A percentile compares a stretch with the other conserved stretches of the same genome.
These are phyloP conservation scores for Nicotiana paniculata DNA, from an alignment of 257 asterid species.

Conservation along the genomic window DNA sequence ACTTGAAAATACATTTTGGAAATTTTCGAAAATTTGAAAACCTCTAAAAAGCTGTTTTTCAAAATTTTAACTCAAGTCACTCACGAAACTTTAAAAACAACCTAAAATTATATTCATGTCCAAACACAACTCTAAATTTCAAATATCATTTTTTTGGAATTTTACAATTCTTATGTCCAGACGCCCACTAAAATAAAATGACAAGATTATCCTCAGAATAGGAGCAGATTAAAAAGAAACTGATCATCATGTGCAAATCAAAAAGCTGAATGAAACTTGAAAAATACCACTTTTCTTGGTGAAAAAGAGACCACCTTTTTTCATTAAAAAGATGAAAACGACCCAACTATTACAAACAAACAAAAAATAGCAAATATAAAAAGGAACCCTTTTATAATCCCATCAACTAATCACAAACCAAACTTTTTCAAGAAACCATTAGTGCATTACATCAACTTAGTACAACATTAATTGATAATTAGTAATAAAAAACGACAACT, in stretches of 20 bases:
- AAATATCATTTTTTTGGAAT: no score
- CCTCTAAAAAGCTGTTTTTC: no score
- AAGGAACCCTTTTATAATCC: slow-evolving; percentile 6
- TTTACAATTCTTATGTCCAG: no score
- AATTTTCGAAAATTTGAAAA: no score
- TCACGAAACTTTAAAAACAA: no score
- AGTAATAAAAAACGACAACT: slow-evolving; percentile 27
- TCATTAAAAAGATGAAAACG: slow-evolving; percentile 44
- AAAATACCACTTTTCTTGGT: slow-evolving; percentile 42
- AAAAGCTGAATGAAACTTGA: slow-evolving; percentile 33
- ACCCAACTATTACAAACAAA: slow-evolving; percentile 12
- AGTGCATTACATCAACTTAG: slow-evolving; percentile 5
- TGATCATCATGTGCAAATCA: slow-evolving; percentile 16
- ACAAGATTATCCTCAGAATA: not conserved
- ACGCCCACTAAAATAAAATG: no score
- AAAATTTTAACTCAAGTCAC: no score
- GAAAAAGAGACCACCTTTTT: slow-evolving; percentile 46
- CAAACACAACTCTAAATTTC: no score
- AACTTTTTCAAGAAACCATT: not conserved
- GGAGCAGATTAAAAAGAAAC: not conserved
- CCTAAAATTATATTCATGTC: no score
- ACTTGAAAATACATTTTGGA: no score
- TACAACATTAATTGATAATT: no score
- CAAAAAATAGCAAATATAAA: no score
- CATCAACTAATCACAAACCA: not conserved